Conservation (phyloP, 148 eudicot species). For the Nepenthes mirabilis region DNA sequence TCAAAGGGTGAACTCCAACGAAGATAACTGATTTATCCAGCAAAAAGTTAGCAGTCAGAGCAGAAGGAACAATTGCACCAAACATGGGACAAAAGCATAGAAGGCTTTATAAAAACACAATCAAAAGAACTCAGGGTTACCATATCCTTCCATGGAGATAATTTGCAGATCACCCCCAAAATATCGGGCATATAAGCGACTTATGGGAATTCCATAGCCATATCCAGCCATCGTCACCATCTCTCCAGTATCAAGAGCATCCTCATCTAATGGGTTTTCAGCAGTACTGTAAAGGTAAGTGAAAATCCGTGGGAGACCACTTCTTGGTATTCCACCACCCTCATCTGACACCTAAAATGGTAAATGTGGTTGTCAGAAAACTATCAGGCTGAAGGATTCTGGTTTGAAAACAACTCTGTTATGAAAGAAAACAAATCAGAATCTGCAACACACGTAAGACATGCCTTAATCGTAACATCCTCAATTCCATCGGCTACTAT, state of each 20-base stretch:
- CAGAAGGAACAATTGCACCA: neutral
- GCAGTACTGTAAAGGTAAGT: conserved; percentile 98
- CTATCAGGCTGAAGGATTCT: neutral
- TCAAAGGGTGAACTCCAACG: too few relatives aligned
- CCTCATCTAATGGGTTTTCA: conserved; percentile 55
- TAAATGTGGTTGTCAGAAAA: neutral
- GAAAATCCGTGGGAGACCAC: conserved; percentile 83
- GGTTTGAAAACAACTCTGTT: neutral
- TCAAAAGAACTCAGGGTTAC: conserved; percentile 18
- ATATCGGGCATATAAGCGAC: conserved; percentile 86
- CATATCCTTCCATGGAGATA: conserved; percentile 99
- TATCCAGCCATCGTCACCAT: conserved; percentile 88
- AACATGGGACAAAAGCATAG: too few relatives aligned
- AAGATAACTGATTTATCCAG: neutral
- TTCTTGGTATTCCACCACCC: conserved; percentile 98
- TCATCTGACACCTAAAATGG: conserved; percentile 77
- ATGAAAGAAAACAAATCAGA: neutral
- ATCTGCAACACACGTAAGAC: neutral
- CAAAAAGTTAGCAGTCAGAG: neutral
- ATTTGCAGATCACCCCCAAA: conserved; percentile 96
- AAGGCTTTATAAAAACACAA: neutral
- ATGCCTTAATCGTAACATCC: conserved; percentile 93
- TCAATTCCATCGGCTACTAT: conserved; percentile 92
- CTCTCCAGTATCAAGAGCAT: conserved; percentile 31
- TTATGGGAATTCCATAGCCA: conserved; percentile 90